These are phyloP conservation scores for Rhodomyrtus psidioides DNA, from an alignment of 441 rosid genomes.

Conservation along the genomic window DNA sequence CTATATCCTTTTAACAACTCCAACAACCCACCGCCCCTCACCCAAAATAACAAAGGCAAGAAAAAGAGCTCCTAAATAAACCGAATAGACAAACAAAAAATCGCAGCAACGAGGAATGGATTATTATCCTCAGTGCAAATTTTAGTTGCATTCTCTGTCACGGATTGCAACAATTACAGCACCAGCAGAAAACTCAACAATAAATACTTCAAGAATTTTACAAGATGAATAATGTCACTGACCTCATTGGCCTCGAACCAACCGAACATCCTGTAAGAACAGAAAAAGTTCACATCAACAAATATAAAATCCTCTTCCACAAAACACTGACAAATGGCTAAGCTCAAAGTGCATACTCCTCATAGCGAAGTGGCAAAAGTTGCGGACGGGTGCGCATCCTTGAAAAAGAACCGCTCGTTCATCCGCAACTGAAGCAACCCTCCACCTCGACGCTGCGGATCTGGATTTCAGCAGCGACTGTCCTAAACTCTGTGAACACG, in stretches of 20 bases:
- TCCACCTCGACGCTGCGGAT: neutral
- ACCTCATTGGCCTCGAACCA: slow-evolving; percentile 38
- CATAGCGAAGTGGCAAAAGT: neutral
- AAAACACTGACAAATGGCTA: neutral
- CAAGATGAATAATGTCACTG: slow-evolving; percentile 5
- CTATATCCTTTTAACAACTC: neutral
- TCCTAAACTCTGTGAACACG: neutral
- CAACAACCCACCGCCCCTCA: neutral
- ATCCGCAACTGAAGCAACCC: neutral
- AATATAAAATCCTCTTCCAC: slow-evolving; percentile 3
- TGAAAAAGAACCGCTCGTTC: neutral
- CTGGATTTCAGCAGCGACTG: neutral
- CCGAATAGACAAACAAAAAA: neutral
- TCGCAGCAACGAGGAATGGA: neutral
- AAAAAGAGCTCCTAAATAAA: neutral
- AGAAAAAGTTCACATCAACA: neutral
- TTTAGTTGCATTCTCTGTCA: neutral
- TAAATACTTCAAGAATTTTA: neutral
- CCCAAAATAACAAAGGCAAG: neutral
- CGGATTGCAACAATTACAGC: neutral
- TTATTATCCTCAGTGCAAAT: neutral
- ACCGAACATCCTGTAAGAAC: slow-evolving; percentile 34
- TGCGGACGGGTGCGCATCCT: neutral
- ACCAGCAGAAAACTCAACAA: neutral
- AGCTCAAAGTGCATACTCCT: slow-evolving; percentile 32